These are phyloP conservation scores for Tolypocladium guangdongense DNA, from an alignment of 2,329 filamentous ascomycete species.

Conservation along the genomic window DNA sequence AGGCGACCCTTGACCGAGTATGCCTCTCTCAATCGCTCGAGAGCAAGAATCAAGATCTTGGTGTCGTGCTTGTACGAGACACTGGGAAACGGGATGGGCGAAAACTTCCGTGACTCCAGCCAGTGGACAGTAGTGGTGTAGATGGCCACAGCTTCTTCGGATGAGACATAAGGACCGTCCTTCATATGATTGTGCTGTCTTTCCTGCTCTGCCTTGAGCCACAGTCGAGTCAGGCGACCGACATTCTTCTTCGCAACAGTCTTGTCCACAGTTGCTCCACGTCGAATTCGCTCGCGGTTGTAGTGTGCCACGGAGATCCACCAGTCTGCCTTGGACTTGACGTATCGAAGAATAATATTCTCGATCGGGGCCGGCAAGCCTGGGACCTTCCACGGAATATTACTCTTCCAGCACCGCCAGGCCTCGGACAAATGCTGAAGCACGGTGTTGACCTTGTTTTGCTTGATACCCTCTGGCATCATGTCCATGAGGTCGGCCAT, in stretches of 20 bases:
- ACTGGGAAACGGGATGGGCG: slow-evolving; percentile 95
- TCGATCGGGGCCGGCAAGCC: slow-evolving; percentile 94
- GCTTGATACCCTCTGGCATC: slow-evolving; percentile 99
- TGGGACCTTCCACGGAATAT: slow-evolving; percentile 98
- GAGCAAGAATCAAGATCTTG: slow-evolving; percentile 90
- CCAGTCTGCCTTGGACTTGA: slow-evolving; percentile 99
- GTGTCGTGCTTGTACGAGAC: slow-evolving; percentile 99
- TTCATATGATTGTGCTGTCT: slow-evolving; percentile 99
- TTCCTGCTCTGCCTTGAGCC: slow-evolving; percentile 97
- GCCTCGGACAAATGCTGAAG: slow-evolving; percentile 95
- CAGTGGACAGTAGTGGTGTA: slow-evolving; percentile 98
- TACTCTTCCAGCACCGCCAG: slow-evolving; percentile 99
- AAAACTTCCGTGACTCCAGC: slow-evolving; percentile 96
- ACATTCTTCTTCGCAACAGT: slow-evolving; percentile 99
- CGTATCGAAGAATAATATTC: slow-evolving; percentile 96
- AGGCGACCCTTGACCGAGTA: slow-evolving; percentile 96
- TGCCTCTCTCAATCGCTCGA: slow-evolving; percentile 85
- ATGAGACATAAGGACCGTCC: slow-evolving; percentile 95
- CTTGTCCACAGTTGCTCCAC: slow-evolving; percentile 96
- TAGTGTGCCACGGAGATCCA: slow-evolving; percentile 99
- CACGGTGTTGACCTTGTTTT: slow-evolving; percentile 98
- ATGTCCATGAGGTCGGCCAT: slow-evolving; percentile 99
- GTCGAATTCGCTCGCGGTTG: slow-evolving; percentile 91
- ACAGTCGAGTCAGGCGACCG: slow-evolving; percentile 83
- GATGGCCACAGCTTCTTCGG: slow-evolving; percentile 95